phyloP scores from a whole-genome alignment of 2,329 filamentous ascomycete genomes.

The Emydomyces testavorans region DNA sequence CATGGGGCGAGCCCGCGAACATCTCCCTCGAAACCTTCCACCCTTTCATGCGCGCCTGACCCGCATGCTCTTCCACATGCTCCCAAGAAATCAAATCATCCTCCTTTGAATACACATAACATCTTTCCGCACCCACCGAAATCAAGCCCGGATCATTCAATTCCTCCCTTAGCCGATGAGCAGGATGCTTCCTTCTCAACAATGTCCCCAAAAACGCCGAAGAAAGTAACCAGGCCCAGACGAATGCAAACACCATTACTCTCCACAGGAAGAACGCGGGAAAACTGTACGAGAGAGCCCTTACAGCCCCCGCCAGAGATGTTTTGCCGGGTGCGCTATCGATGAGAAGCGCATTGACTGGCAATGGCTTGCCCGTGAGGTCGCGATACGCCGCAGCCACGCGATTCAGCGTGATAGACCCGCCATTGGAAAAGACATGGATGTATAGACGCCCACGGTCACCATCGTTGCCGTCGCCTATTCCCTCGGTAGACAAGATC shows the following conservation, averaged over 20 bases:
- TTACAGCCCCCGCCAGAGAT: constrained; percentile 20
- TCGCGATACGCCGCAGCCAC: constrained; percentile 32
- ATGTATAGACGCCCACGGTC: constrained; percentile 27
- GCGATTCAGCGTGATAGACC: constrained; percentile 30
- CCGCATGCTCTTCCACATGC: constrained; percentile 31
- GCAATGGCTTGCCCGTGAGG: constrained; percentile 27
- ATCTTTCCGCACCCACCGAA: constrained; percentile 18
- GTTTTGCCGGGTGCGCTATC: constrained; percentile 38
- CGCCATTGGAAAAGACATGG: constrained; percentile 44
- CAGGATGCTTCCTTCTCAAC: constrained; percentile 19
- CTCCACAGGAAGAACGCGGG: constrained; percentile 25
- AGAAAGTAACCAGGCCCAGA: constrained; percentile 21
- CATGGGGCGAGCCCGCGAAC: constrained; percentile 31
- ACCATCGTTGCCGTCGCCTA: neutral
- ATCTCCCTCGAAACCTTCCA: constrained; percentile 28
- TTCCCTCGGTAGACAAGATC: constrained; percentile 21
- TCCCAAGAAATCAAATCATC: constrained; percentile 29
- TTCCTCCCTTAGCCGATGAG: constrained; percentile 21
- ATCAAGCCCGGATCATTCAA: constrained; percentile 25
- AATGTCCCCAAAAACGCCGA: constrained; percentile 18
- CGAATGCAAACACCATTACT: constrained; percentile 20
- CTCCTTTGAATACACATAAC: constrained; percentile 33
- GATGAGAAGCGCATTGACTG: constrained; percentile 33
- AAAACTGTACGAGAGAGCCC: constrained; percentile 29
- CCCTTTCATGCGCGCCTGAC: constrained; percentile 23